Evolutionary conservation across 495 filamentous ascomycete genomes (phyloP), one percentile per base, ranked within the genome.

Genomic region (Echria macrotheca): DNA sequence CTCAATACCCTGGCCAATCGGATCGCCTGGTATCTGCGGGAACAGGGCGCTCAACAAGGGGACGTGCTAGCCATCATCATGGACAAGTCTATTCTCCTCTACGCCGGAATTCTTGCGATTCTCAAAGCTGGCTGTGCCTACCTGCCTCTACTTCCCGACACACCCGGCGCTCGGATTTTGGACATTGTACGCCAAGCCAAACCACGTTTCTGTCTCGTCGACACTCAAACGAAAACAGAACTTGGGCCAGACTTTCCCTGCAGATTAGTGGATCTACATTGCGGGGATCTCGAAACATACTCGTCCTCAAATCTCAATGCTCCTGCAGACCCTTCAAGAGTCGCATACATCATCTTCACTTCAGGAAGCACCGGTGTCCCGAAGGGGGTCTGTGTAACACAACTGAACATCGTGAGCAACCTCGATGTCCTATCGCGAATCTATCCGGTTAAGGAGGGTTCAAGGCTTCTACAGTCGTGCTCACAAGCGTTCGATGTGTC

Each of bases 401-500:
- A 83, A 49, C 66, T 71, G 3, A 87, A 84, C 54, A 70, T 90
- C 21, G 65, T 83, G 32, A 83, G 80, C 62, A 89, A 89, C 53
- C 67, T 91, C 8, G 66, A 77, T 17, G 69, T 71, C 5, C 66
- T 91, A 10, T 64, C 69, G 5, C 64, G 69, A 7, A 67, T 84
- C 2, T 91, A 89, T 60, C 80, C 83, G 1, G 61, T 67, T 0
- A 47, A 55, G 0, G 46, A 57, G 2, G 58, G 60, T 4, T 71
- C 80, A 1, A 73, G 76, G 23, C 63, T 90, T 18, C 64, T 94
- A 3, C 86, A 89, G 56, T 78, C 84, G 7, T 88, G 81, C 54
- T 85, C 83, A 0, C 80, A 85, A 58, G 80, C 79, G 12, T 91
- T 88, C 56, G 83, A 87, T 59, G 81, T 87, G 14, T 88, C 84